Evolutionary conservation across 1,284 basidiomycete genomes (phyloP), one percentile per base, ranked within the genome.

Genomic region (Abortiporus biennis): DNA sequence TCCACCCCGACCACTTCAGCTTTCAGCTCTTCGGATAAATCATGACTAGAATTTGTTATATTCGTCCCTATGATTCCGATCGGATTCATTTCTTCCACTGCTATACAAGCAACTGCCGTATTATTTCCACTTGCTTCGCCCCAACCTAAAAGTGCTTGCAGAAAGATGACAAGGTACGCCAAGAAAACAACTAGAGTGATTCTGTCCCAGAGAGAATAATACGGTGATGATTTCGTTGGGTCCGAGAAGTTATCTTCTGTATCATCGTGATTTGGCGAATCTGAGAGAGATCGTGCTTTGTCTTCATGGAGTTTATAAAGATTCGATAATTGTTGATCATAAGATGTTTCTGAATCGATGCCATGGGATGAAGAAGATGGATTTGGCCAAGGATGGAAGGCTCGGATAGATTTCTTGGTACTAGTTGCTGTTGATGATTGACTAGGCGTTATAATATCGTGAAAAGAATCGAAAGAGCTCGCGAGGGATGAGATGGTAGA

Each of bases 151-250:
- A 43, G 13, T n/a, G 42, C 42, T 22, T 21, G n/a, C 15, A 38
- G 36, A 16, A 43, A 29, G 12, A 43, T 20, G 5, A 21, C 11
- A 13, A 43, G 11, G 36, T 43, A 43, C 13, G 29, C 36, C n/a
- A 37, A 31, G 27, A 43, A 43, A 6, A 38, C n/a, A 13, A 43
- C 16, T 16, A 38, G 19, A 15, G 38, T 25, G 15, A 38, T 3
- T 8, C 36, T 32, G 23, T 43, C 42, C 42, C 42, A 43, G n/a
- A 31, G 16, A 4, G 42, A 38, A 17, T 21, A 17, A 16, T 32
- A n/a, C n/a, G n/a, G n/a, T n/a, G 40, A 34, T 36, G 34, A 20
- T n/a, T n/a, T 23, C 6, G 20, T 32, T 24, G n/a, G 20, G 35
- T 12, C 4, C n/a, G 23, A 23, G 17, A 16, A 13, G 15, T 6